A percentile compares a stretch with the other conserved stretches of the same genome.
These are phyloP conservation scores for Diutina siamensis DNA, from an alignment of 1,139 yeast species.

Conservation along the genomic window DNA sequence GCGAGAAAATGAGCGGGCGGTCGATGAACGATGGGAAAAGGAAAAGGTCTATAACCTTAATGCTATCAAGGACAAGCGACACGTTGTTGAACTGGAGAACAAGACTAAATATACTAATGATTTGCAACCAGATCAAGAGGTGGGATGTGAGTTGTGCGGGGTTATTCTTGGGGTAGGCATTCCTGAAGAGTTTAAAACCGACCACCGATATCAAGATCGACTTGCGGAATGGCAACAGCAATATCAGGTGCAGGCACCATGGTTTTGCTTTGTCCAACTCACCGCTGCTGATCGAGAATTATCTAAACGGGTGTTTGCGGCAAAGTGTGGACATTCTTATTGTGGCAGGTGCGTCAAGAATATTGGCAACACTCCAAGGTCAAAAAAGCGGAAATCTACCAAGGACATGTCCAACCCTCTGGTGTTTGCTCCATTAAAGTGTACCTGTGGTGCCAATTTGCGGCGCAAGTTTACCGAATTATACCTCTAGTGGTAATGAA, in stretches of 20 bases:
- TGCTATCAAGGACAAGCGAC: constrained; percentile 20
- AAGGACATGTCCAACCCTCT: neutral
- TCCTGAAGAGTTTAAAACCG: constrained; percentile 35
- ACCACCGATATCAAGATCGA: constrained; percentile 18
- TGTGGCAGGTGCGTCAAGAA: constrained; percentile 77
- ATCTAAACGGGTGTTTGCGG: constrained; percentile 56
- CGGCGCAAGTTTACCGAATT: constrained; percentile 1
- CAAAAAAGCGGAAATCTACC: neutral
- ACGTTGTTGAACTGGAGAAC: constrained; percentile 16
- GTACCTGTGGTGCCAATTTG: neutral
- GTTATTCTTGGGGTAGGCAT: constrained; percentile 61
- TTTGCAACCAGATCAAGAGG: constrained; percentile 18
- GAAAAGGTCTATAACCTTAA: constrained; percentile 22
- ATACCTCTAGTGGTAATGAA: neutral
- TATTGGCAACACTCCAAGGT: constrained; percentile 23
- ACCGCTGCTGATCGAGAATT: constrained; percentile 48
- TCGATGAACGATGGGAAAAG: constrained; percentile 22
- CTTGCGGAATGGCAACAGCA: constrained; percentile 18
- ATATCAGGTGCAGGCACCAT: constrained; percentile 45
- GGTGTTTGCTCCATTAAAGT: neutral
- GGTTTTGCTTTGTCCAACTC: constrained; percentile 41
- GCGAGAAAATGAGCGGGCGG: constrained; percentile 26
- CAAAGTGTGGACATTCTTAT: constrained; percentile 75
- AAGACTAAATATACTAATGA: constrained; percentile 26
- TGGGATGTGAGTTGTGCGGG: constrained; percentile 64